Evolutionary conservation across 192 early-diverging fungal species (phyloP), one percentile per base, ranked within the genome.

Genomic region (Coemansia sp.): DNA sequence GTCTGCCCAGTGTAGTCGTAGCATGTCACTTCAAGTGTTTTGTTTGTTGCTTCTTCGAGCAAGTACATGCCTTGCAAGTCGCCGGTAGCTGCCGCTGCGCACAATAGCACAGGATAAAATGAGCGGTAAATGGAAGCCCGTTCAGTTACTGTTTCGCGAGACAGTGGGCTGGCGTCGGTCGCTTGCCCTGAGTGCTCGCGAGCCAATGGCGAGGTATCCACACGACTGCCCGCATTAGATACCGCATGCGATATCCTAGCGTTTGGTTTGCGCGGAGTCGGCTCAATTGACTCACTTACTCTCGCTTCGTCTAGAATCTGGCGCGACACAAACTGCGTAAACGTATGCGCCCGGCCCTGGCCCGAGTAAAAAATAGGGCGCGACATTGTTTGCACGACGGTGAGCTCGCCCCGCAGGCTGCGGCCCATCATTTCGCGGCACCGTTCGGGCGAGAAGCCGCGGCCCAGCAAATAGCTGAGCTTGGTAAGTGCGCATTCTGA

Each of bases 401-500:
- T 94, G 39, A 99, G 79, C 72, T 99, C 97, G 39, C 97, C 97
- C 22, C 97, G 88, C 5, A 99, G 80, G 66, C 91, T 96, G 38
- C 78, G 82, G 9, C 89, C 87, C 75, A 99, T 91, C 56, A 93
- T 75, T 21, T 87, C 82, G 6, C 94, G 91, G 66, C 94, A 90
- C 62, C 85, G 73, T 21, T 86, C 80, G 7, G 88, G 85, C n/a
- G 85, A 60, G 59, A 87, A 79, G 1, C 65, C 67, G 35, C 91
- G 88, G 43, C 94, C 90, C 9, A 99, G 79, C 27, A 99, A 76
- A 63, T 96, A 99, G 29, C 92, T 90, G 14, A 99, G 88, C 72
- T 99, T 99, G 15, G 95, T 94, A 6, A 99, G 70, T 0, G 97
- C 97, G 57, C 95, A 99, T 74, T 94, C 93, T 1, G 93, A 89